These are phyloP conservation scores for Floccularia luteovirens DNA, from an alignment of 768 basidiomycete species.

Conservation along the genomic window DNA sequence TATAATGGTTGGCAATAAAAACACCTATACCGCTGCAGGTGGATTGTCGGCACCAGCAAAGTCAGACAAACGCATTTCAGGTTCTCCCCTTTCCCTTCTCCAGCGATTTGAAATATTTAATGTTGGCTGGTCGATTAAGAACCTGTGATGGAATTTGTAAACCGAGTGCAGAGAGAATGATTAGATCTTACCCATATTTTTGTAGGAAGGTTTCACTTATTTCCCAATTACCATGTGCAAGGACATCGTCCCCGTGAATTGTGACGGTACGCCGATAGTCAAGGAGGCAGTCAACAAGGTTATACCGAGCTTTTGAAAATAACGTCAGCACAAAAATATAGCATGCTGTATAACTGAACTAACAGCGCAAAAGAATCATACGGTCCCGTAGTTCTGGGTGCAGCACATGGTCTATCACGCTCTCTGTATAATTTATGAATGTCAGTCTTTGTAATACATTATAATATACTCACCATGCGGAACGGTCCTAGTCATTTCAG, in stretches of 20 bases:
- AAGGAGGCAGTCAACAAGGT: slow-evolving; percentile 72
- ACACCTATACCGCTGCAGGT: slow-evolving; percentile 5
- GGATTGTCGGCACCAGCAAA: slow-evolving; percentile 5
- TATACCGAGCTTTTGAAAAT: slow-evolving; percentile 55
- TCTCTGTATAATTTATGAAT: slow-evolving; percentile 41
- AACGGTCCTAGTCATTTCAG: slow-evolving; percentile 45
- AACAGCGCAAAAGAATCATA: slow-evolving; percentile 83
- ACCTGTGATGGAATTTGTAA: slow-evolving; percentile 32
- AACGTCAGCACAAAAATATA: slow-evolving; percentile 2
- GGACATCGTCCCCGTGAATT: slow-evolving; percentile 86
- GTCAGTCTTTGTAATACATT: background rate
- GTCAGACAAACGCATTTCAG: slow-evolving; percentile 43
- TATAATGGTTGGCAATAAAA: background rate
- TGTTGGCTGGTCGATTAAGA: slow-evolving; percentile 69
- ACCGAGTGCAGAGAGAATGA: background rate
- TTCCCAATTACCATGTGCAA: slow-evolving; percentile 91
- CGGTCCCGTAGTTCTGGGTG: slow-evolving; percentile 88
- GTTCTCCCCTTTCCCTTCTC: slow-evolving; percentile 77
- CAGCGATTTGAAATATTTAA: slow-evolving; percentile 77
- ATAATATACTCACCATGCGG: slow-evolving; percentile 58
- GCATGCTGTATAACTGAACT: slow-evolving; percentile 9
- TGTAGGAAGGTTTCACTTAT: slow-evolving; percentile 76
- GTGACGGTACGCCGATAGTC: slow-evolving; percentile 63
- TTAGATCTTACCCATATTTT: slow-evolving; percentile 60
- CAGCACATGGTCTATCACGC: slow-evolving; percentile 83